phyloP scores from a whole-genome alignment of 2,329 filamentous ascomycete genomes.

The Aspergillus nomiae region DNA sequence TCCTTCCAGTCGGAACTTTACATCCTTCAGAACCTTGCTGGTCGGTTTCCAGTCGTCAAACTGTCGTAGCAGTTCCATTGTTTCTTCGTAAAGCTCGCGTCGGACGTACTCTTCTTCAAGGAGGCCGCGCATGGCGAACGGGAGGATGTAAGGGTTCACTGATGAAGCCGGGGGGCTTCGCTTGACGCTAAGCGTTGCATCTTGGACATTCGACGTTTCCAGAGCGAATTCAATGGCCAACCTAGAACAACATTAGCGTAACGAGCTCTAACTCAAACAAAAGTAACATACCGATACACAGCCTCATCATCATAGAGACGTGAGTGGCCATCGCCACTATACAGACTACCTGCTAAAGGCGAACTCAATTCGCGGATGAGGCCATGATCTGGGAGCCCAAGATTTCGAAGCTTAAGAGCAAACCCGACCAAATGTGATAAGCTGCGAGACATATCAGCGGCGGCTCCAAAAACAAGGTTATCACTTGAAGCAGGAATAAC shows the following conservation, averaged over 20 bases:
- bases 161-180: slow-evolving; percentile 45
- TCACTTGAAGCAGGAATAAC: slow-evolving; percentile 22
- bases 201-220: slow-evolving; percentile 64
- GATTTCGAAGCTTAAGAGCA: slow-evolving; percentile 87
- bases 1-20: slow-evolving; percentile 90
- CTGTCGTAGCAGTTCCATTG: slow-evolving; percentile 74
- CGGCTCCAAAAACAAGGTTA: neutral
- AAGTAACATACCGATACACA: slow-evolving; percentile 69
- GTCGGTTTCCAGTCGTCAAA: slow-evolving; percentile 93
- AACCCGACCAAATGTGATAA: slow-evolving; percentile 92
- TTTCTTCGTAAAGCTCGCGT: slow-evolving; percentile 75
- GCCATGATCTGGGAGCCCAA: slow-evolving; percentile 90
- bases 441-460: slow-evolving; percentile 36
- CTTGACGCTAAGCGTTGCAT: slow-evolving; percentile 54
- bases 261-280: neutral
- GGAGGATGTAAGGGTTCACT: slow-evolving; percentile 84
- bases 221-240: slow-evolving; percentile 73
- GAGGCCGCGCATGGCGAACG: slow-evolving; percentile 93
- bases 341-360: slow-evolving; percentile 86
- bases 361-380: slow-evolving; percentile 86
- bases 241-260: slow-evolving; percentile 34
- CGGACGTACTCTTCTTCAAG: slow-evolving; percentile 90
- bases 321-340: slow-evolving; percentile 90
- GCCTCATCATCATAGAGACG: slow-evolving; percentile 86
- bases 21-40: slow-evolving; percentile 90